phyloP scores from a whole-genome alignment of 441 rosid genomes.

The Syzygium syzygioides region DNA sequence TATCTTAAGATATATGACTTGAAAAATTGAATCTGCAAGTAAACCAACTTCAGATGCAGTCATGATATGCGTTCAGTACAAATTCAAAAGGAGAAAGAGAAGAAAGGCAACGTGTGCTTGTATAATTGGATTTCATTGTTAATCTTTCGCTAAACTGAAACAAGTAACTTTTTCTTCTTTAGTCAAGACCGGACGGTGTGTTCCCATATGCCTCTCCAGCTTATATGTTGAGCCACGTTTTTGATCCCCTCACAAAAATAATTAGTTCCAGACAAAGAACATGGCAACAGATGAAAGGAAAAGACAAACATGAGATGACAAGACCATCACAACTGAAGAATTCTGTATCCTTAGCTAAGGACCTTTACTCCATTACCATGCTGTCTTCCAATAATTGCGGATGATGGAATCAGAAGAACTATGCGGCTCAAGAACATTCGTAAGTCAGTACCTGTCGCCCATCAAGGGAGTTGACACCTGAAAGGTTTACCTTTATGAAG shows the following conservation, averaged over 20 bases:
- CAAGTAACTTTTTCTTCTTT: too few species aligned
- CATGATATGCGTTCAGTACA: too few species aligned
- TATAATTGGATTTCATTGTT: too few species aligned
- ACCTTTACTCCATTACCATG: not conserved
- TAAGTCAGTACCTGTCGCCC: not conserved
- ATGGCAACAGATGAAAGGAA: not conserved
- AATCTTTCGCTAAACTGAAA: too few species aligned
- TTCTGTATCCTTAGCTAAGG: not conserved
- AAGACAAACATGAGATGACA: not conserved
- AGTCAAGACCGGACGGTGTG: too few species aligned
- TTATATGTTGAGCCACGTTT: not conserved
- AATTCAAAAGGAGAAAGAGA: too few species aligned
- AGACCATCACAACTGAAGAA: not conserved
- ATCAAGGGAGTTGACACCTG: not conserved
- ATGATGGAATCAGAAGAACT: not conserved
- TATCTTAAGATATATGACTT: too few species aligned
- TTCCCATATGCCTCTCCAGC: not conserved
- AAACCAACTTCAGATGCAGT: too few species aligned
- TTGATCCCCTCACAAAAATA: not conserved
- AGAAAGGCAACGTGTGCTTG: too few species aligned
- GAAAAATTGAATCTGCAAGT: too few species aligned
- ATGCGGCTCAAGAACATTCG: not conserved
- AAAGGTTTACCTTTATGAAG: slow-evolving; percentile 16
- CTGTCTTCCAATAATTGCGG: not conserved
- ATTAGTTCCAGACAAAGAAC: not conserved